Evolutionary conservation across 2,329 filamentous ascomycete species (phyloP), one percentile per base, ranked within the genome.

Genomic region (Aschersonia sp.): DNA sequence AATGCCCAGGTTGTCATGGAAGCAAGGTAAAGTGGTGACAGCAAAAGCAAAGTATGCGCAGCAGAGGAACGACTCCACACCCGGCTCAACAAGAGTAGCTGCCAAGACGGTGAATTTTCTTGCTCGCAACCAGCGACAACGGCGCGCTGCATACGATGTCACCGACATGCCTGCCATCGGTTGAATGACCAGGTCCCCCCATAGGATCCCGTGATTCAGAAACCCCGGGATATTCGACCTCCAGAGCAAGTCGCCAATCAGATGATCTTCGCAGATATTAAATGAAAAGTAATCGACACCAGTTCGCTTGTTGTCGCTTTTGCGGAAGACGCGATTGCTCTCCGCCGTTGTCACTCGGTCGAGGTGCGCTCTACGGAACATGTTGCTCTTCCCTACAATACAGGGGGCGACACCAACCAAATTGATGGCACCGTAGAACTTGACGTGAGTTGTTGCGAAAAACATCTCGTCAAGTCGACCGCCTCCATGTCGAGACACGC

Each of bases 361-460:
- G 37, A 98, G 78, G 58, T 98, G 90, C 0, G 87, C 86, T 52
- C 85, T 86, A 50, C 92, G 85, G 67, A 97, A 98, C 89, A 98
- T 97, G 68, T 94, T 97, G 58, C 87, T 94, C 68, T 98, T 98
- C 46, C 92, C 92, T 29, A 97, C 83, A 49, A 94, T 84, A 64
- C 92, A 98, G 7, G 94, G 92, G 0, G 92, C 92, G 46, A 97
- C 68, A 4, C 85, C 76, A 12, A 96, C 87, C 0, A 87, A 86
- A 65, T 97, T 97, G 73, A 98, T 98, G 51, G 90, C 92, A 7
- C 83, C 84, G 68, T 98, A 98, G 72, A 98, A 97, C 61, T 98
- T 98, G 56, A 88, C 87, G 63, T 98, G 92, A 0, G 87, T 80
- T 0, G 88, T 92, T 1, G 87, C 83, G 75, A 98, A 85, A 68